Evolutionary conservation across 768 basidiomycete genomes (phyloP).

Genomic region (Tricholomella constricta): DNA sequence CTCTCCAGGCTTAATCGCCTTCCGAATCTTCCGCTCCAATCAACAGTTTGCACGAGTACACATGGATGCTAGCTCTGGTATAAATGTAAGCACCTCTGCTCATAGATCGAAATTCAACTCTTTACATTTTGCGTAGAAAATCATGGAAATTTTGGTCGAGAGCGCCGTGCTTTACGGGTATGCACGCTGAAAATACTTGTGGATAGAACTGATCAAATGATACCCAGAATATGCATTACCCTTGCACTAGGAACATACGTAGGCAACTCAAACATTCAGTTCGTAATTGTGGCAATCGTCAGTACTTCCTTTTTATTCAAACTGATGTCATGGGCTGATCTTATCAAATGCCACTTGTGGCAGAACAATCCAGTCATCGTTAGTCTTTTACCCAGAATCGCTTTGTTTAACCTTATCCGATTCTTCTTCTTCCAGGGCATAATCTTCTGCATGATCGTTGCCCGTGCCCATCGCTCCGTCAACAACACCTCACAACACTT

Average conservation of each 20-base stretch:
- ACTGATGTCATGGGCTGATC: slow-evolving; percentile 5
- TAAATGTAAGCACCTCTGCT: slow-evolving; percentile 4
- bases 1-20: slow-evolving; percentile 19
- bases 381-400: slow-evolving; percentile 5
- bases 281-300: slow-evolving; percentile 19
- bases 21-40: slow-evolving; percentile 19
- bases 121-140: slow-evolving; percentile 16
- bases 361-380: slow-evolving; percentile 23
- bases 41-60: slow-evolving; percentile 3
- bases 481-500: slow-evolving; percentile 1
- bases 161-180: slow-evolving; percentile 23
- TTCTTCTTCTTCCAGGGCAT: slow-evolving; percentile 18
- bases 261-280: slow-evolving; percentile 16
- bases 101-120: neutral
- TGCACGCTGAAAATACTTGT: neutral
- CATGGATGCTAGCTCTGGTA: slow-evolving; percentile 4
- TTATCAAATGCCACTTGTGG: neutral
- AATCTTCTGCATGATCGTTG: slow-evolving; percentile 25
- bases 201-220: neutral
- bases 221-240: slow-evolving; percentile 15
- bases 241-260: slow-evolving; percentile 18
- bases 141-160: slow-evolving; percentile 25
- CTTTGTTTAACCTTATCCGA: neutral
- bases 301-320: slow-evolving; percentile 2
- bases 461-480: slow-evolving; percentile 20